A percentile compares a stretch with the other conserved stretches of the same genome.
Evolutionary conservation across 805 yeast species (phyloP).

Genomic region (Barnettozyma californica): DNA sequence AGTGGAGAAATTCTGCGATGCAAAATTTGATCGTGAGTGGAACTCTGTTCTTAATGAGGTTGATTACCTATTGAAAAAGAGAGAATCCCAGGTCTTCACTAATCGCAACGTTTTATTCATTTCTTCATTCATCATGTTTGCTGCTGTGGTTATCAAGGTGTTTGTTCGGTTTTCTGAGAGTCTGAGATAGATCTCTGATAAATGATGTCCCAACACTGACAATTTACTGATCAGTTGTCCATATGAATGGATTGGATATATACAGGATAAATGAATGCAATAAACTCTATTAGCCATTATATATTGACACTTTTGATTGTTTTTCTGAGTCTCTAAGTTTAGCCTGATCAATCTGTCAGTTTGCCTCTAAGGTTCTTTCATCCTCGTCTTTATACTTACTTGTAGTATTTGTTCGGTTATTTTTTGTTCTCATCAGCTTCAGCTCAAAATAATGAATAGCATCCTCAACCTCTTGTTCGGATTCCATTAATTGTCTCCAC

Average conservation of each 20-base stretch:
- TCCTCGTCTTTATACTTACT: background rate
- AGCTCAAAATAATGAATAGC: background rate
- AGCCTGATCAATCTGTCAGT: background rate
- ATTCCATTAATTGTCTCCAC: slow-evolving; percentile 69
- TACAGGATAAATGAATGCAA: background rate
- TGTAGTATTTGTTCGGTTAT: background rate
- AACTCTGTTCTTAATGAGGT: slow-evolving; percentile 18
- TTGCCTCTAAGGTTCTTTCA: background rate
- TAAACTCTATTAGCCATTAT: background rate
- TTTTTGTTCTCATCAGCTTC: background rate
- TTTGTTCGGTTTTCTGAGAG: background rate
- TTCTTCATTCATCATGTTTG: background rate
- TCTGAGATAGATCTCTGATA: too few relatives aligned
- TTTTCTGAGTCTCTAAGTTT: background rate
- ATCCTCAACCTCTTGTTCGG: slow-evolving; percentile 58
- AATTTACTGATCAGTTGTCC: background rate
- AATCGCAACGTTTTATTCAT: slow-evolving; percentile 2
- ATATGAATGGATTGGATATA: background rate
- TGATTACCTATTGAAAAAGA: background rate
- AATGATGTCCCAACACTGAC: background rate
- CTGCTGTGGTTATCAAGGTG: background rate
- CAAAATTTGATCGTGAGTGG: slow-evolving; percentile 54
- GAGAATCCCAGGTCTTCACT: background rate
- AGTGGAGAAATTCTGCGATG: slow-evolving; percentile 55
- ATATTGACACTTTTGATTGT: background rate